Evolutionary conservation across 192 early-diverging fungal species (phyloP), one percentile per base, ranked within the genome.

Genomic region (Mortierella alpina): DNA sequence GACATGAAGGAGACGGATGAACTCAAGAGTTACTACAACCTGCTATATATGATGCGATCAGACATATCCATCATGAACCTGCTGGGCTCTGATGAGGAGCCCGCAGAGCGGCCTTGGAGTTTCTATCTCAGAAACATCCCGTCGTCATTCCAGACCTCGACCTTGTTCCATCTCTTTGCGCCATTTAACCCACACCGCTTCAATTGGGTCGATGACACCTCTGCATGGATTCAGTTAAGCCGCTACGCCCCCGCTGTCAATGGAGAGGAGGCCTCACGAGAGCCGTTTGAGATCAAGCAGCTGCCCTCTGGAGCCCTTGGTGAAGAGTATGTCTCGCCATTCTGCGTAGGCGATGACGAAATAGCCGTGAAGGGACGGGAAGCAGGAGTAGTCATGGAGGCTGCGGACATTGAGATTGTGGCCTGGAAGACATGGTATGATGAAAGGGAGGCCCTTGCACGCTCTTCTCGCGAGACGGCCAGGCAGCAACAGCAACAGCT

Each of bases 21-120:
- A 17, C 51, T 73, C 47, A 82, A 58, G 20, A 22, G 59, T 11
- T 84, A 69, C 57, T 86, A 87, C 58, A 94, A 93, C 73, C 85
- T 89, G 57, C 41, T 95, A 6, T 87, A 88, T 69, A 63, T 94
- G 48, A 92, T 94, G 90, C 80, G 91, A 31, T 89, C 84, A 39
- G 91, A 92, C 54, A 79, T 91, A 14, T 85, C 84, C 5, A 86
- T 75, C 56, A 51, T 94, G 59, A 76, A 93, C 70, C 57, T 95
- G 17, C 65, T 64, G 6, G 92, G 91, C 1, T 63, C 73, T 15
- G 85, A 89, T 7, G 70, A 72, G 23, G 88, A 82, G 40, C 66
- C 71, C 0, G 81, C 86, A 20, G 75, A 83, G 2, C 86, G 84
- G 0, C 71, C 69, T 23, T 86, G 86, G 46, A 72, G 84, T 20